Conservation (phyloP, 176 grass and related monocot species). For the Echinochloa phyllopogon region DNA sequence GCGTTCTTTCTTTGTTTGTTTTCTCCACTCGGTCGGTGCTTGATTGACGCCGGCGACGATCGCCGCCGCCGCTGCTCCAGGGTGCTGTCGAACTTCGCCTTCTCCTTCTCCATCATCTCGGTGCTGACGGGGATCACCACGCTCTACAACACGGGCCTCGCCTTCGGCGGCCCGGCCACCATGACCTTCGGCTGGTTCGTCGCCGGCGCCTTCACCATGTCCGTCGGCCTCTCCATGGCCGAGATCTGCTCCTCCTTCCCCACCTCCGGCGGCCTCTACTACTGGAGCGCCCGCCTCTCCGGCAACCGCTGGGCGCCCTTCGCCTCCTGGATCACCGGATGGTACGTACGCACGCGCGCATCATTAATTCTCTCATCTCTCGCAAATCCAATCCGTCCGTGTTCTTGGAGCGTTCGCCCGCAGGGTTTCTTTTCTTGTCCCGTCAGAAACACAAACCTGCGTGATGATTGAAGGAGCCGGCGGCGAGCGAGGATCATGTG, state of each 20-base stretch:
- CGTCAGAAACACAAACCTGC: not conserved
- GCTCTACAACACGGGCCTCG: slow-evolving; percentile 82
- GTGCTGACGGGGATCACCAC: slow-evolving; percentile 91
- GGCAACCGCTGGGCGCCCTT: slow-evolving; percentile 77
- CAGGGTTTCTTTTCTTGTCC: not conserved
- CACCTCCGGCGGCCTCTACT: slow-evolving; percentile 88
- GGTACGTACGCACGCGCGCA: slow-evolving; percentile 40
- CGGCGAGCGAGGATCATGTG: not conserved
- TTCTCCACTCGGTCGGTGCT: not conserved
- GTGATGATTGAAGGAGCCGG: not conserved
- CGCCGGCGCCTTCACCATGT: slow-evolving; percentile 80
- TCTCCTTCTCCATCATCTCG: slow-evolving; percentile 97
- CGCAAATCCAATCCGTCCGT: not conserved
- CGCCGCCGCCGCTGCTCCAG: slow-evolving; percentile 11
- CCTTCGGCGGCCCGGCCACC: slow-evolving; percentile 68
- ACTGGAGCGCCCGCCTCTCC: slow-evolving; percentile 89
- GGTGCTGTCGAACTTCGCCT: slow-evolving; percentile 86
- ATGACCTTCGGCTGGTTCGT: slow-evolving; percentile 94
- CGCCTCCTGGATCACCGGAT: slow-evolving; percentile 90
- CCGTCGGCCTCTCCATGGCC: slow-evolving; percentile 79
- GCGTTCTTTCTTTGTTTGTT: not conserved
- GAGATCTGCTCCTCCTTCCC: slow-evolving; percentile 99
- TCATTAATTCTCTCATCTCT: not conserved
- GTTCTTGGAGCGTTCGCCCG: not conserved
- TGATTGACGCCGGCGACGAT: not conserved